A percentile compares a stretch with the other conserved stretches of the same genome.
Conservation (phyloP, 768 basidiomycete species). For the Amyloporia xantha region DNA sequence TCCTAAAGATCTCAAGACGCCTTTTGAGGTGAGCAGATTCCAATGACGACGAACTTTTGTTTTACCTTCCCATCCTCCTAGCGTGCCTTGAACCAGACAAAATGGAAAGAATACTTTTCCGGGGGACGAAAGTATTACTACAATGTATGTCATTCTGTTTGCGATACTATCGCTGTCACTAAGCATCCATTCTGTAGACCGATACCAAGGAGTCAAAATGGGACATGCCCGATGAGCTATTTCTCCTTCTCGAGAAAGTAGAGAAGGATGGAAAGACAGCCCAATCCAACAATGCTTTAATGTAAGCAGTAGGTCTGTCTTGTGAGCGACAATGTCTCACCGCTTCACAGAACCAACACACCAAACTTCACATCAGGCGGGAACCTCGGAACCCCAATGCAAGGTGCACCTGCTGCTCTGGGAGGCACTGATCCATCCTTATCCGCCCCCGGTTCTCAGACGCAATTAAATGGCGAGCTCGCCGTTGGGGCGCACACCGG, state of each 20-base stretch:
- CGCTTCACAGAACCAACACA: conserved; percentile 5
- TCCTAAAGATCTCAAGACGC: conserved; percentile 71
- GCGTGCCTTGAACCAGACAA: conserved; percentile 83
- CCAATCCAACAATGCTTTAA: conserved; percentile 28
- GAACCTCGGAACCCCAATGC: conserved; percentile 19
- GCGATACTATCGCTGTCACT: neutral
- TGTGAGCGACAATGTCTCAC: neutral
- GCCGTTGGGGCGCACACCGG: conserved; percentile 48
- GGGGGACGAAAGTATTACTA: conserved; percentile 90
- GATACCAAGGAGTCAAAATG: conserved; percentile 93
- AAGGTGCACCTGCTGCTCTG: conserved; percentile 49
- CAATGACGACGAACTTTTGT: neutral
- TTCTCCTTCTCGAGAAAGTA: conserved; percentile 77
- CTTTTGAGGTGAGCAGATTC: conserved; percentile 67
- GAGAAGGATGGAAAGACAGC: conserved; percentile 59
- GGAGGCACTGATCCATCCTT: conserved; percentile 47
- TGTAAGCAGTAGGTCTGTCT: conserved; percentile 9
- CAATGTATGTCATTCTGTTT: conserved; percentile 45
- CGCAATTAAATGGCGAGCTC: conserved; percentile 38
- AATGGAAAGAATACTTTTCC: conserved; percentile 96
- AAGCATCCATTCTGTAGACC: conserved; percentile 38
- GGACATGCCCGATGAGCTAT: conserved; percentile 94
- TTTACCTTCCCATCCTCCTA: conserved; percentile 24
- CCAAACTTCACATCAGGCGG: conserved; percentile 11
- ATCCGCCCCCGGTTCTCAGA: conserved; percentile 33